A percentile compares a stretch with the other conserved stretches of the same genome.
These are phyloP conservation scores for Microdochium trichocladiopsis DNA, from an alignment of 2,329 filamentous ascomycete genomes.

Conservation along the genomic window DNA sequence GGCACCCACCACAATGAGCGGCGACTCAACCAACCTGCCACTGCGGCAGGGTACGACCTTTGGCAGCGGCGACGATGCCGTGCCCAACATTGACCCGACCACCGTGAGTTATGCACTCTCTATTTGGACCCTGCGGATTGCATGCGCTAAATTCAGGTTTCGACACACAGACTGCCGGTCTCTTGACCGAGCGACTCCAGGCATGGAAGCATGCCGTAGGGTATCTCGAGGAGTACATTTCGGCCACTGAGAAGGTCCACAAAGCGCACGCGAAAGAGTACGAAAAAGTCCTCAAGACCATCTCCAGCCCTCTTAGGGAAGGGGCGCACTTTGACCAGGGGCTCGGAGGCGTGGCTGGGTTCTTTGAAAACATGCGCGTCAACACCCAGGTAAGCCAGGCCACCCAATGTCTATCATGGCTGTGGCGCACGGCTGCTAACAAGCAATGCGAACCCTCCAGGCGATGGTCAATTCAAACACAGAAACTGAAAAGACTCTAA, in stretches of 20 bases:
- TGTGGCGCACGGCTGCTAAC: conserved; percentile 5
- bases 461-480: conserved; percentile 81
- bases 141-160: background rate
- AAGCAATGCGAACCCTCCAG: conserved; percentile 30
- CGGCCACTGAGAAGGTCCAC: conserved; percentile 78
- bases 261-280: conserved; percentile 87
- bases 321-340: conserved; percentile 89
- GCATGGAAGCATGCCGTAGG: conserved; percentile 94
- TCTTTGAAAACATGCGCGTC: conserved; percentile 89
- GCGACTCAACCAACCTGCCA: conserved; percentile 26
- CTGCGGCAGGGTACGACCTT: conserved; percentile 38
- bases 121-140: background rate
- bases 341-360: conserved; percentile 77
- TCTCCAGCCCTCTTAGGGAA: conserved; percentile 79
- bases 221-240: conserved; percentile 87
- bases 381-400: conserved; percentile 64
- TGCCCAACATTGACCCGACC: conserved; percentile 51
- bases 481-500: conserved; percentile 88
- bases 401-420: background rate
- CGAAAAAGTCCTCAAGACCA: conserved; percentile 89
- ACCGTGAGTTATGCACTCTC: conserved; percentile 34
- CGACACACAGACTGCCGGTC: conserved; percentile 55
- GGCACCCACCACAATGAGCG: conserved; percentile 23
- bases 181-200: conserved; percentile 80
- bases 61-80: conserved; percentile 47